Conservation (phyloP, 169 alveolate species). For the Eimeria necatrix region DNA sequence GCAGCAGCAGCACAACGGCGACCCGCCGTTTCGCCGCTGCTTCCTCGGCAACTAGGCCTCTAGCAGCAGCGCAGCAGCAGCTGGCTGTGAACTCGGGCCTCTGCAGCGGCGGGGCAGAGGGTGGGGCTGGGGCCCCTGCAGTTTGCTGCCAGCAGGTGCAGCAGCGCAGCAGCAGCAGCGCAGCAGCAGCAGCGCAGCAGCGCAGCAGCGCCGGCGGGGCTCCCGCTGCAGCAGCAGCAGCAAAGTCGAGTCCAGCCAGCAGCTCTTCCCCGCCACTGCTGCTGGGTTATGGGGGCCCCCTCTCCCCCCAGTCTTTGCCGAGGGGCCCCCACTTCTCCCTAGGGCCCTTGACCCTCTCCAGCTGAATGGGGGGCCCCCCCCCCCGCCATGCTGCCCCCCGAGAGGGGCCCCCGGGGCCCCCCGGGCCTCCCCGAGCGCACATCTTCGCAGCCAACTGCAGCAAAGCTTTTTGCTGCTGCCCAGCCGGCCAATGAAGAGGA, state of each 20-base stretch:
- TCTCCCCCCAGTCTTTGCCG: background rate
- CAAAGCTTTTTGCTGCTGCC: too few species aligned
- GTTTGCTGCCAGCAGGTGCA: background rate
- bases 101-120: too few species aligned
- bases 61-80: too few species aligned
- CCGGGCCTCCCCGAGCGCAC: too few species aligned
- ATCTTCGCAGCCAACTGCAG: too few species aligned
- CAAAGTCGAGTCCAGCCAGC: background rate
- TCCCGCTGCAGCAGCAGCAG: background rate
- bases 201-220: background rate
- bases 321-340: background rate
- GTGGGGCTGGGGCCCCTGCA: too few species aligned
- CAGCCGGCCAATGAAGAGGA: background rate
- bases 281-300: slow-evolving; percentile 42
- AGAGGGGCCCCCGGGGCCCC: slow-evolving; percentile 25
- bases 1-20: too few species aligned
- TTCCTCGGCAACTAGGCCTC: too few species aligned
- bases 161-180: background rate
- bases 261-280: too few species aligned
- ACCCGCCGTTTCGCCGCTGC: too few species aligned
- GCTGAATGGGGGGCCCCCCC: slow-evolving; percentile 5
- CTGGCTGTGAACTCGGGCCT: too few species aligned
- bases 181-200: background rate
- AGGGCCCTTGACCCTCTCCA: background rate
- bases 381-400: background rate